phyloP scores from a whole-genome alignment of 1,139 yeast species.

The Blastobotrys indianensis region DNA sequence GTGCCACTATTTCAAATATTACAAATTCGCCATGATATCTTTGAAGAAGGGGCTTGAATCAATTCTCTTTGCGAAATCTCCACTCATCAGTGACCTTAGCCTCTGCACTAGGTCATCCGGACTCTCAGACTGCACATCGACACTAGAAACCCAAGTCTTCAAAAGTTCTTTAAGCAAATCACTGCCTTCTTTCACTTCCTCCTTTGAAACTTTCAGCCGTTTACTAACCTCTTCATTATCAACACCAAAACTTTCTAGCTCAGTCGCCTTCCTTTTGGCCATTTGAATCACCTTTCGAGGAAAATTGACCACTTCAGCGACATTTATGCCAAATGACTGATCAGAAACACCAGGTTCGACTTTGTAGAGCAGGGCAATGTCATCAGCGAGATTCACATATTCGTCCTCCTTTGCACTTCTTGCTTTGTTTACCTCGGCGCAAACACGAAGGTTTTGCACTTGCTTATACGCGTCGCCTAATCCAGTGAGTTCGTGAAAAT shows the following conservation, averaged over 20 bases:
- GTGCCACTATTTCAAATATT: neutral
- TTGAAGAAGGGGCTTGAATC: slow-evolving; percentile 16
- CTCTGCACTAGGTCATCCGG: slow-evolving; percentile 39
- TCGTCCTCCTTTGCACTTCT: slow-evolving; percentile 16
- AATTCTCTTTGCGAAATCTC: slow-evolving; percentile 14
- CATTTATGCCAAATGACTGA: slow-evolving; percentile 95
- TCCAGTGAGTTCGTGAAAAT: slow-evolving; percentile 89
- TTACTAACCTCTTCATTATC: slow-evolving; percentile 34
- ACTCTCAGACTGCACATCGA: slow-evolving; percentile 39
- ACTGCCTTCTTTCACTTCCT: slow-evolving; percentile 54
- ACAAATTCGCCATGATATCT: slow-evolving; percentile 19
- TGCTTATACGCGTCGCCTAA: slow-evolving; percentile 55
- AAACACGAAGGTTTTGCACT: slow-evolving; percentile 82
- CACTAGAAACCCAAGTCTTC: slow-evolving; percentile 53
- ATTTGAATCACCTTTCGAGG: slow-evolving; percentile 82
- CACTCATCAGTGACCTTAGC: slow-evolving; percentile 35
- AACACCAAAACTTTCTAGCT: slow-evolving; percentile 61
- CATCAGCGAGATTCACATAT: slow-evolving; percentile 39
- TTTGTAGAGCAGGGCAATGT: slow-evolving; percentile 80
- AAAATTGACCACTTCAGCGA: slow-evolving; percentile 90
- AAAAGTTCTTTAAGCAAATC: slow-evolving; percentile 50
- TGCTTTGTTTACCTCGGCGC: slow-evolving; percentile 65
- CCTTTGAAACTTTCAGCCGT: slow-evolving; percentile 28
- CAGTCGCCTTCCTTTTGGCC: slow-evolving; percentile 93
- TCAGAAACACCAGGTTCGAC: slow-evolving; percentile 91